A percentile compares a stretch with the other conserved stretches of the same genome.
phyloP scores from a whole-genome alignment of 1,284 basidiomycete genomes.

The Papiliotrema terrestris region DNA sequence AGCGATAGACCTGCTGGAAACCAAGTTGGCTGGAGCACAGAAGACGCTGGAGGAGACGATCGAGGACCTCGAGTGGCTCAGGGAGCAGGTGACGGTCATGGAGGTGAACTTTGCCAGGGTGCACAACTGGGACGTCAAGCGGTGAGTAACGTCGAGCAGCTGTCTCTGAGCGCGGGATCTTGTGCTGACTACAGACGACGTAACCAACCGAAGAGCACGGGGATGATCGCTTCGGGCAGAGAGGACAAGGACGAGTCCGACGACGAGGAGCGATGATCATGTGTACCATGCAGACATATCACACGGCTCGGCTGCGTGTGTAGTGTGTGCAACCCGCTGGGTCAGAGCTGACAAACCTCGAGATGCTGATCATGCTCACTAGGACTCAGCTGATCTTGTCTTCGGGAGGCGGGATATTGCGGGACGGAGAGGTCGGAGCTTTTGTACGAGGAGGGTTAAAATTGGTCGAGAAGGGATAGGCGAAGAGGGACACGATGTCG shows the following conservation, averaged over 20 bases:
- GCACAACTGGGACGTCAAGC: conserved; percentile 65
- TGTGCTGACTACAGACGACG: background rate
- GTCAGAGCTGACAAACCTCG: too few relatives aligned
- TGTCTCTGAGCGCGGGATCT: background rate
- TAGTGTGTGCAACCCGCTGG: too few relatives aligned
- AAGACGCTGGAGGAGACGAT: conserved; percentile 64
- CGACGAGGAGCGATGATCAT: conserved; percentile 8
- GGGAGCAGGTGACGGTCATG: conserved; percentile 96
- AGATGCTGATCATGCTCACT: too few relatives aligned
- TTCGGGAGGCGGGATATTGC: too few relatives aligned
- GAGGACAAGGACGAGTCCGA: conserved; percentile 14
- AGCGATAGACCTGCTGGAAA: conserved; percentile 70
- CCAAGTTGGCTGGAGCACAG: conserved; percentile 76
- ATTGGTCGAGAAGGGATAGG: too few relatives aligned
- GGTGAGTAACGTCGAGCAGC: conserved; percentile 14
- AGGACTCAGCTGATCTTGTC: too few relatives aligned
- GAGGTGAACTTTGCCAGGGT: conserved; percentile 96
- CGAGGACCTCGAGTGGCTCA: conserved; percentile 87
- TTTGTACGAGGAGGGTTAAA: too few relatives aligned
- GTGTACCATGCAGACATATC: background rate
- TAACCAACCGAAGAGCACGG: background rate
- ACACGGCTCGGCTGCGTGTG: background rate
- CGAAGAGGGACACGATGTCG: too few relatives aligned
- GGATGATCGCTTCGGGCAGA: conserved; percentile 16
- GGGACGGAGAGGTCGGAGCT: too few relatives aligned